phyloP scores from a whole-genome alignment of 176 grass and related monocot species.

The Musa beccarii region DNA sequence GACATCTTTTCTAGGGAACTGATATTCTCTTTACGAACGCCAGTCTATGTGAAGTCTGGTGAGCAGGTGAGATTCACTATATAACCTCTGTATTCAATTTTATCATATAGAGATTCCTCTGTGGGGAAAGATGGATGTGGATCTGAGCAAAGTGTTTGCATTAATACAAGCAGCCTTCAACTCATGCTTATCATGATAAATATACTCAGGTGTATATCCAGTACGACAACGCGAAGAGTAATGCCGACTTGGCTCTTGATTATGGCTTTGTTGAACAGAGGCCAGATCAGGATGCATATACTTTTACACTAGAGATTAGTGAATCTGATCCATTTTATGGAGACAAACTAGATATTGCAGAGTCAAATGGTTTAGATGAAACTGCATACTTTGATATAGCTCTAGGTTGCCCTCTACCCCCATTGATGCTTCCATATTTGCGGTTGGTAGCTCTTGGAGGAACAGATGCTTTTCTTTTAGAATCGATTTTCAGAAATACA shows the following conservation, averaged over 20 bases:
- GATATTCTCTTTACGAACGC: slow-evolving; percentile 67
- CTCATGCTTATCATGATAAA: slow-evolving; percentile 10
- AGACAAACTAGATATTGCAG: slow-evolving; percentile 87
- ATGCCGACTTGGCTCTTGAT: slow-evolving; percentile 77
- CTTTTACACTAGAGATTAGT: slow-evolving; percentile 71
- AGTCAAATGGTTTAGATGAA: slow-evolving; percentile 69
- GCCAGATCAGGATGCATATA: slow-evolving; percentile 54
- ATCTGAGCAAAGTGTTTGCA: background rate
- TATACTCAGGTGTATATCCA: slow-evolving; percentile 71
- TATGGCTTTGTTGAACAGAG: slow-evolving; percentile 78
- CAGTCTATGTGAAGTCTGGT: slow-evolving; percentile 54
- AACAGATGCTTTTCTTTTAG: slow-evolving; percentile 84
- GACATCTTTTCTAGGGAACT: slow-evolving; percentile 61
- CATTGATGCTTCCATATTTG: slow-evolving; percentile 72
- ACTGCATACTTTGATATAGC: slow-evolving; percentile 79
- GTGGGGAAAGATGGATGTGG: background rate
- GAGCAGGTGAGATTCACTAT: slow-evolving; percentile 43
- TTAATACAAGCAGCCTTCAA: background rate
- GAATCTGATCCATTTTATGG: slow-evolving; percentile 90
- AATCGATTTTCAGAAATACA: slow-evolving; percentile 83
- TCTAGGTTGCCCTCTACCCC: slow-evolving; percentile 46
- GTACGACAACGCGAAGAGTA: slow-evolving; percentile 79
- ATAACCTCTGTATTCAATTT: slow-evolving; percentile 11
- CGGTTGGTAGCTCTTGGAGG: slow-evolving; percentile 77
- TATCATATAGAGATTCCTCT: background rate